Percentiles rank a stretch among this genome's conserved stretches.
Conservation (phyloP, 1,284 basidiomycete species). For the Rhodofomes roseus region DNA sequence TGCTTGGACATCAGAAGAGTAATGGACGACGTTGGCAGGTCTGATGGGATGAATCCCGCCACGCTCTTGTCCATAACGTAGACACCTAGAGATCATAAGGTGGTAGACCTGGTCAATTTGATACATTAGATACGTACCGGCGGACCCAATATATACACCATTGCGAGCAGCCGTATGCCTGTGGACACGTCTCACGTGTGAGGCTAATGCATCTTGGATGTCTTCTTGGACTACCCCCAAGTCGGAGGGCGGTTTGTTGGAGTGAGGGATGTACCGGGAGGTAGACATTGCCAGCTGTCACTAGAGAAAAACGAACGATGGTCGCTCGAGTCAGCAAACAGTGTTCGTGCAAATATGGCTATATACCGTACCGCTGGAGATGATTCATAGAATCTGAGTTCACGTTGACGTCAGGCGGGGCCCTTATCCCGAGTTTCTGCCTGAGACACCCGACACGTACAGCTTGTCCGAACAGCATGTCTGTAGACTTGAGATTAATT, state of each 20-base stretch:
- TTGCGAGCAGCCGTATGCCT: constrained; percentile 20
- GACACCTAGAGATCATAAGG: constrained; percentile 13
- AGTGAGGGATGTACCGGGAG: constrained; percentile 18
- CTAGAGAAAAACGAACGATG: not conserved
- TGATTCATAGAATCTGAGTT: no score
- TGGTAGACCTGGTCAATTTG: not conserved
- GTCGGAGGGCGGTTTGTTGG: constrained; percentile 14
- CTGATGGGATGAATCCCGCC: constrained; percentile 14
- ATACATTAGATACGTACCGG: constrained; percentile 14
- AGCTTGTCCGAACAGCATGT: no score
- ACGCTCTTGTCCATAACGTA: constrained; percentile 26
- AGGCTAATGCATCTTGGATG: constrained; percentile 19
- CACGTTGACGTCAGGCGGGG: no score
- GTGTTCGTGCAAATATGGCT: no score
- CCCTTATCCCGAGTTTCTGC: no score
- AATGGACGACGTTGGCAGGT: constrained; percentile 13
- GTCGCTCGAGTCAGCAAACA: not conserved
- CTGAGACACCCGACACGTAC: no score
- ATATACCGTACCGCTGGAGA: no score
- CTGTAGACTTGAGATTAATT: no score
- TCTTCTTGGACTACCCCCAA: constrained; percentile 11
- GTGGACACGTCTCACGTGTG: constrained; percentile 19
- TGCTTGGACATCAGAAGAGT: constrained; percentile 14
- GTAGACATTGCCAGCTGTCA: not conserved
- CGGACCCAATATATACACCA: constrained; percentile 23